These are phyloP conservation scores for Candida verbasci DNA, from an alignment of 805 yeast genomes.

Conservation along the genomic window DNA sequence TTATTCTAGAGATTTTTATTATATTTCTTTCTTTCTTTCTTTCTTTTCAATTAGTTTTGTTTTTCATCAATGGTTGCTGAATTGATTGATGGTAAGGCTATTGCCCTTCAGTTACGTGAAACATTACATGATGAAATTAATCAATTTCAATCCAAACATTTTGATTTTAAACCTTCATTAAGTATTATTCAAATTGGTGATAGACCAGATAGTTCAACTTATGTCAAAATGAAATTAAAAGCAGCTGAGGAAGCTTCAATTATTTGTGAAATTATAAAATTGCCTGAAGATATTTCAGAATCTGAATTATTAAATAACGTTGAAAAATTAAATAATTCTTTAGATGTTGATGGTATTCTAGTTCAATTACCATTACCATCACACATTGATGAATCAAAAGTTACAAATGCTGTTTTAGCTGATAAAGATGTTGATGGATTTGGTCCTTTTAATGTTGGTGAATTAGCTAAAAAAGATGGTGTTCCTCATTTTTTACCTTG, in stretches of 20 bases:
- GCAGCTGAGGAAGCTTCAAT: constrained; percentile 73
- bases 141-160: constrained; percentile 38
- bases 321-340: constrained; percentile 52
- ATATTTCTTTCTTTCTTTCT: constrained; percentile 4
- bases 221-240: constrained; percentile 74
- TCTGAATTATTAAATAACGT: constrained; percentile 52
- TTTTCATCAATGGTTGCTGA: constrained; percentile 24
- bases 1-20: constrained; percentile 1
- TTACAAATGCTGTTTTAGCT: constrained; percentile 63
- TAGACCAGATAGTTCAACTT: constrained; percentile 76
- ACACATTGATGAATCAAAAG: constrained; percentile 61
- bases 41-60: neutral
- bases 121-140: constrained; percentile 37
- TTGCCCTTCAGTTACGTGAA: constrained; percentile 37
- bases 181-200: constrained; percentile 74
- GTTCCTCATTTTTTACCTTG: constrained; percentile 71
- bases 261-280: constrained; percentile 53
- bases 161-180: constrained; percentile 60
- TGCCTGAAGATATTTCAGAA: constrained; percentile 56
- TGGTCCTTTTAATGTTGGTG: constrained; percentile 74
- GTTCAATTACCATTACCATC: constrained; percentile 75
- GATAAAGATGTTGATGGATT: constrained; percentile 83
- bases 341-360: constrained; percentile 63
- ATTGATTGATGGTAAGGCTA: constrained; percentile 42
- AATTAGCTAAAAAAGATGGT: constrained; percentile 69